phyloP scores from a whole-genome alignment of 2,329 filamentous ascomycete species.

The Emmonsia crescens region DNA sequence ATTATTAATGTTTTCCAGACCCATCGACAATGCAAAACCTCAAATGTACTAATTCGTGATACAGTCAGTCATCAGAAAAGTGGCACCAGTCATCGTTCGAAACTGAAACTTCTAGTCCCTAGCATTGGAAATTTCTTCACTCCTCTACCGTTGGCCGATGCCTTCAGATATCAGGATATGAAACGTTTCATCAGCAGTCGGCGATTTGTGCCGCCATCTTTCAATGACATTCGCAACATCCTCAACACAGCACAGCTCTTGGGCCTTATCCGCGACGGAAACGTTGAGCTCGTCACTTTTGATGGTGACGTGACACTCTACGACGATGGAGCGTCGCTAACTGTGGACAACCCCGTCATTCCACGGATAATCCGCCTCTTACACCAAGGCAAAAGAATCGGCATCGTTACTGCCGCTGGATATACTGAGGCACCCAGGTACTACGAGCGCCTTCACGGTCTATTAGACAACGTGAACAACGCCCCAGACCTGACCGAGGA shows the following conservation, averaged over 20 bases:
- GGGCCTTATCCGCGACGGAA: constrained; percentile 65
- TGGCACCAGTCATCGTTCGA: constrained; percentile 61
- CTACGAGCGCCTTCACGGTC: constrained; percentile 73
- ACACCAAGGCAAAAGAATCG: constrained; percentile 66
- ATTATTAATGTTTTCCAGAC: background rate
- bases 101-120: constrained; percentile 84
- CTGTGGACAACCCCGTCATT: constrained; percentile 67
- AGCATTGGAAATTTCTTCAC: constrained; percentile 93
- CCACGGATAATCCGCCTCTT: constrained; percentile 58
- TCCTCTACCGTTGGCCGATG: constrained; percentile 70
- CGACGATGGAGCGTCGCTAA: constrained; percentile 72
- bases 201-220: constrained; percentile 88
- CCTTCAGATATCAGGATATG: constrained; percentile 81
- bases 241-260: constrained; percentile 93
- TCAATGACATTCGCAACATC: constrained; percentile 89
- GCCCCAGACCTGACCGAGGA: constrained; percentile 49
- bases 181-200: constrained; percentile 79
- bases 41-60: background rate
- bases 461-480: constrained; percentile 66
- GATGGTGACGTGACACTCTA: constrained; percentile 97
- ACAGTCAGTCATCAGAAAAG: constrained; percentile 60
- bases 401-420: constrained; percentile 92
- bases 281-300: constrained; percentile 80
- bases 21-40: background rate
- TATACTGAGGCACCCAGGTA: constrained; percentile 84